Evolutionary conservation across 2,329 filamentous ascomycete genomes (phyloP), one percentile per base, ranked within the genome.

Genomic region (Hypoxylon sp.): DNA sequence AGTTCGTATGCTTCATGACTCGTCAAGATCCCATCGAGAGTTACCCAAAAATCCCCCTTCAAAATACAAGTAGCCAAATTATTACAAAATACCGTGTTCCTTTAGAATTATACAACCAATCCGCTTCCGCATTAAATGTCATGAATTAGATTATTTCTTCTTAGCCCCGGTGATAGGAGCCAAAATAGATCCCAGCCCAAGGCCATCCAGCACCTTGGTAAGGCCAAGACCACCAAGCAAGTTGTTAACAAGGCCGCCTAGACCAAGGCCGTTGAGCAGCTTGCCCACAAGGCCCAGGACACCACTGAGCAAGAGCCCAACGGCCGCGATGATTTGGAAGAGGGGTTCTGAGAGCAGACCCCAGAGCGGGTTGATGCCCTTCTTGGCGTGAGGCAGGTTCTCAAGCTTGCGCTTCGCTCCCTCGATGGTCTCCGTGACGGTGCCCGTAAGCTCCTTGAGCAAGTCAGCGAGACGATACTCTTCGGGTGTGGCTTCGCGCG

Each of bases 331-430:
- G 68, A 96, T 96, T 80, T 97, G 92, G 81, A 91, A 90, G 15
- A 96, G 77, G 7, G 92, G 92, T 78, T 96, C 90, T 25, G 84
- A 84, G 9, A 94, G 77, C 37, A 96, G 78, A 20, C 78, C 84
- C 91, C 91, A 96, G 20, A 97, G 83, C 7, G 92, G 91, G 75
- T 93, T 96, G 54, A 96, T 81, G 77, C 93, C 87, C 80, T 96
- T 93, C 87, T 96, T 95, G 31, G 91, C 92, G 62, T 95, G 89
- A 4, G 92, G 91, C 89, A 96, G 94, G 67, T 90, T 89, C 66
- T 89, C 85, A 55, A 96, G 89, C 78, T 90, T 89, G 76, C 88
- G 89, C 83, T 92, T 94, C 17, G 89, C 89, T 58, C 88, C 86
- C 67, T 97, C 91, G 62, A 97, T 93, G 16, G 87, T 90, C 64